These are phyloP conservation scores for Aspergillus sparsus DNA, from an alignment of 495 filamentous ascomycete species.

Conservation along the genomic window DNA sequence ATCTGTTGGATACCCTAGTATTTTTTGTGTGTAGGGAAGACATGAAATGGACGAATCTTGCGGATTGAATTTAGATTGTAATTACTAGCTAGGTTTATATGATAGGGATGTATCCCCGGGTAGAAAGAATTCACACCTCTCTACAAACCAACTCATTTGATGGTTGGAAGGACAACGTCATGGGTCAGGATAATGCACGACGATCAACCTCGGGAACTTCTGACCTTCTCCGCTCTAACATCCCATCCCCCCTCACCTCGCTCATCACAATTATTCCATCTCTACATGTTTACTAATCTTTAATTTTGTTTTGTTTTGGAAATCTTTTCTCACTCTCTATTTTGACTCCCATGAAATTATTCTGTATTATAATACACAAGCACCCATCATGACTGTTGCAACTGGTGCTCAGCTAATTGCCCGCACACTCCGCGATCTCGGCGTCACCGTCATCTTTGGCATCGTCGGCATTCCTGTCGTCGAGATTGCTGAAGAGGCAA, in stretches of 20 bases:
- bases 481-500: constrained; percentile 63
- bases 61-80: constrained; percentile 13
- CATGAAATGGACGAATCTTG: background rate
- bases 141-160: background rate
- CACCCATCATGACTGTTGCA: constrained; percentile 32
- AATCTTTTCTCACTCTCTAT: background rate
- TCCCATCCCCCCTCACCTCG: background rate
- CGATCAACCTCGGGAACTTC: too few relatives aligned
- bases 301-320: background rate
- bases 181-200: too few relatives aligned
- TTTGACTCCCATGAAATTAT: background rate
- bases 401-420: constrained; percentile 63
- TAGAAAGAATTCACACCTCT: constrained; percentile 1
- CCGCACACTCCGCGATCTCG: constrained; percentile 54
- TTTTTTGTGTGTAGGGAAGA: background rate
- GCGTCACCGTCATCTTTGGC: constrained; percentile 62
- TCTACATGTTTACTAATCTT: background rate
- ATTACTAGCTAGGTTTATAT: constrained; percentile 8
- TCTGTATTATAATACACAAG: background rate
- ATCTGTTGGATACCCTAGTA: constrained; percentile 12
- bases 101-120: background rate
- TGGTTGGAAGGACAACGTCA: too few relatives aligned
- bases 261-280: background rate
- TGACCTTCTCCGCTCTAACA: background rate
- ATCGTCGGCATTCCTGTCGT: constrained; percentile 67